Evolutionary conservation across 129 eudicot genomes (phyloP), one percentile per base, ranked within the genome.

Genomic region (Logfia minima): DNA sequence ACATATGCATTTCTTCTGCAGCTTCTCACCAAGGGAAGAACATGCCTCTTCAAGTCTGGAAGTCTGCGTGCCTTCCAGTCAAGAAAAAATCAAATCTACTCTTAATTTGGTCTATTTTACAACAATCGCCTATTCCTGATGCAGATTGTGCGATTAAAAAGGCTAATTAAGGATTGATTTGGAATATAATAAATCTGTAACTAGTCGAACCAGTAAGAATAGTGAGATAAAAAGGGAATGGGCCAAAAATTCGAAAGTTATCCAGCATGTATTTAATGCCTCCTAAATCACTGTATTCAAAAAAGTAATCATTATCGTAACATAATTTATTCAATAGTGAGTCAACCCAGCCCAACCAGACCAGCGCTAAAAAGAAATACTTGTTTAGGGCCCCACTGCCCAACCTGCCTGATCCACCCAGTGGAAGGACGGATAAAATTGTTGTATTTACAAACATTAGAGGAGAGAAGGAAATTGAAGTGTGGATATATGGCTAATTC

Each of bases 401-500:
- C 48, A 39, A 39, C 48, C 48, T 39, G 48, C 31, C 34, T 7
- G 7, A 22, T n/a, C 67, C 34, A 5, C 37, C 5, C 67, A 62
- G 18, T 22, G 11, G 23, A 56, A 56, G 16, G 6, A 14, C 34
- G 2, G 18, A 62, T 26, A 8, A 23, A 7, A 13, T 45, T 60
- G 34, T 19, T 23, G 14, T 7, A 60, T 7, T 16, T 4, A 26
- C 34, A 62, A 62, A 1, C 32, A 23, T 62, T 23, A 67, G 19
- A 8, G 4, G 56, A 35, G 26, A 65, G 11, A 79, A 45, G 16
- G 32, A 32, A n/a, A 23, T 72, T 16, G 66, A 10, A 66, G 77
- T 35, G 18, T 85, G 98, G 98, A 90, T 90, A 92, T 92, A 78
- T 88, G 61, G 87, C 45, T 71, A 92, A 60, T 31, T 88, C 86